Percentiles rank a stretch among this genome's conserved stretches.
These are phyloP conservation scores for Eucalyptus microcorys DNA, from an alignment of 345 rosid species.

Conservation along the genomic window DNA sequence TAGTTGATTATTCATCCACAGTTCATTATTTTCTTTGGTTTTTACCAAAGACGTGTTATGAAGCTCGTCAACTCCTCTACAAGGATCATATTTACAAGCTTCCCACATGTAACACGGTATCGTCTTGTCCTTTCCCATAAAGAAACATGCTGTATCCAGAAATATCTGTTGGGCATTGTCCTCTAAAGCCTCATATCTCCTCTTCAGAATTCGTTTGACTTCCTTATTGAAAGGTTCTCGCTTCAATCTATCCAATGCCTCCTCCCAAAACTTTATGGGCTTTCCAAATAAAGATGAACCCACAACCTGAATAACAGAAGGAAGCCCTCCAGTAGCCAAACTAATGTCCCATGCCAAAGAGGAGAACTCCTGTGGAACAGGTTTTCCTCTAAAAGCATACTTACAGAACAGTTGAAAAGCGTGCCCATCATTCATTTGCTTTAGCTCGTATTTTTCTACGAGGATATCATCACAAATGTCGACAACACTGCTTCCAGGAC, in stretches of 20 bases:
- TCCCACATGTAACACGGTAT: no score
- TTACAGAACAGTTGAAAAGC: neutral
- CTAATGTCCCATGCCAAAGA: no score
- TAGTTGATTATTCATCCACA: no score
- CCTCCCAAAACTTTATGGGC: neutral
- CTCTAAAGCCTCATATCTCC: neutral
- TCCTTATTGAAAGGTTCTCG: neutral
- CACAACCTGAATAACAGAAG: neutral
- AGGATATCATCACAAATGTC: neutral
- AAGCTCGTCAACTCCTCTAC: neutral
- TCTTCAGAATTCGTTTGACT: neutral
- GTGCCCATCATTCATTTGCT: neutral
- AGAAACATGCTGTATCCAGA: neutral
- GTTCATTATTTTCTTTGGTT: neutral
- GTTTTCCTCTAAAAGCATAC: neutral
- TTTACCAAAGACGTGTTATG: neutral
- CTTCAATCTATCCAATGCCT: neutral
- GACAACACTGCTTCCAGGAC: neutral
- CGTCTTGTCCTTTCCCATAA: no score
- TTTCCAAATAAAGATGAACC: neutral
- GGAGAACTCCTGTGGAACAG: no score
- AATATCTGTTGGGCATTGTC: neutral
- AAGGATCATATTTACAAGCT: neutral
- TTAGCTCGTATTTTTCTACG: neutral
- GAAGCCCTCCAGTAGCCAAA: neutral